Evolutionary conservation across 192 early-diverging fungal species (phyloP), one percentile per base, ranked within the genome.

Genomic region (Backusella australiensis): DNA sequence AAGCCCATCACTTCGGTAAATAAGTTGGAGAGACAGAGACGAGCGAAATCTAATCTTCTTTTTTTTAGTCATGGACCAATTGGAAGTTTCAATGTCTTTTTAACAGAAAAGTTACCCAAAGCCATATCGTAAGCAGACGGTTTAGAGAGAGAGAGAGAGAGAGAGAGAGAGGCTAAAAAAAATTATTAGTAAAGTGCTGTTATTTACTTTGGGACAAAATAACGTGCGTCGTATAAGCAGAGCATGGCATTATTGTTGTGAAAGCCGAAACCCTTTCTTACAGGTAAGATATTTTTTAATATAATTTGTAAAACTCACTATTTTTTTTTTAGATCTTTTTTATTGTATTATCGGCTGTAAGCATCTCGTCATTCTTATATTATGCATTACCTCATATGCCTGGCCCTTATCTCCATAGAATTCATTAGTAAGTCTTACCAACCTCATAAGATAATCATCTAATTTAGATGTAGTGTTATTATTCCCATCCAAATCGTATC

Each of bases 401-500:
- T 19, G 78, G 78, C 6, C 77, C 73, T 4, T 84, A 79, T 65
- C 59, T 84, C n/a, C 65, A 69, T 21, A 34, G 41, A 32, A 75
- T 80, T 36, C 83, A 84, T 56, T 17, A 73, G 83, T 84, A 82
- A 79, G 32, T 32, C 2, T 32, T 32, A 32, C 32, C 32, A 32
- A 1, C 32, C 32, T 32, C 32, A 32, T 32, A 32, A 32, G 32
- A 32, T 32, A 32, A 32, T 32, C 32, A 32, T 9, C 17, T 52
- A 56, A 32, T 34, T 4, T 34, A 49, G 34, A 41, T 67, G 9
- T 46, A 89, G 87, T 12, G 71, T 78, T 66, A 42, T 84, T 32
- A 81, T 87, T 67, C 84, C 84, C 3, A 35, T 78, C 11, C 71
- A 86, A 69, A 86, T 87, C 34, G 67, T 72, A 1, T 83, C 82